Percentiles rank a stretch among this genome's conserved stretches.
phyloP scores from a whole-genome alignment of 176 grass and related monocot species.

The Puya raimondii region DNA sequence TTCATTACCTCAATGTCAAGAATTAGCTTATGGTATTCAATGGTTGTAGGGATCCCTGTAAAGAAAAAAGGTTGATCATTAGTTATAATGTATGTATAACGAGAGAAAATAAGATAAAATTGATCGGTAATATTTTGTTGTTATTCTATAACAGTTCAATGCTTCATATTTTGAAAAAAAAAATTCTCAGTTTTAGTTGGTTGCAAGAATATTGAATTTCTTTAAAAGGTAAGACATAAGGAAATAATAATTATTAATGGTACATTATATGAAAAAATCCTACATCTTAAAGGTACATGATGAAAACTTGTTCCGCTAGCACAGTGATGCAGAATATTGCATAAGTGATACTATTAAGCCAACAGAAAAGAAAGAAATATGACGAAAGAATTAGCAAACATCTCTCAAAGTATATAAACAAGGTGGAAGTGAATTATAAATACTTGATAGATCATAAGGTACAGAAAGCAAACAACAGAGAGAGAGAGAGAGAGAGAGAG shows the following conservation, averaged over 20 bases:
- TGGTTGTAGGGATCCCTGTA: conserved; percentile 46
- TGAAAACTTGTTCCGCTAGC: background rate
- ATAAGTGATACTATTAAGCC: background rate
- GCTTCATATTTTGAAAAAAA: background rate
- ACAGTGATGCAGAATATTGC: background rate
- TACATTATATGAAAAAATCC: background rate
- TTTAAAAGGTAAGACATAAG: background rate
- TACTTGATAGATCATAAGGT: background rate
- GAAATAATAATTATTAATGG: background rate
- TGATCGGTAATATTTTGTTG: background rate
- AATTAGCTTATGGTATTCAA: conserved; percentile 51
- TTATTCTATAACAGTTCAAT: background rate
- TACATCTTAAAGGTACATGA: background rate
- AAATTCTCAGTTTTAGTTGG: no score
- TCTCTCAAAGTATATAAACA: background rate
- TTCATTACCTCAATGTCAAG: conserved; percentile 26
- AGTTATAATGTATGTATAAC: background rate
- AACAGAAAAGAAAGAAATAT: background rate
- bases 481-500: no score
- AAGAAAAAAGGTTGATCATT: conserved; percentile 8
- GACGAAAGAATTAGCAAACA: background rate
- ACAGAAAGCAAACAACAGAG: background rate
- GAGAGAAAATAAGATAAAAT: background rate
- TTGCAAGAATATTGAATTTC: background rate
- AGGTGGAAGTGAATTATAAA: background rate